Evolutionary conservation across 2,329 filamentous ascomycete species (phyloP).

Genomic region (Stagonosporopsis tanaceti): DNA sequence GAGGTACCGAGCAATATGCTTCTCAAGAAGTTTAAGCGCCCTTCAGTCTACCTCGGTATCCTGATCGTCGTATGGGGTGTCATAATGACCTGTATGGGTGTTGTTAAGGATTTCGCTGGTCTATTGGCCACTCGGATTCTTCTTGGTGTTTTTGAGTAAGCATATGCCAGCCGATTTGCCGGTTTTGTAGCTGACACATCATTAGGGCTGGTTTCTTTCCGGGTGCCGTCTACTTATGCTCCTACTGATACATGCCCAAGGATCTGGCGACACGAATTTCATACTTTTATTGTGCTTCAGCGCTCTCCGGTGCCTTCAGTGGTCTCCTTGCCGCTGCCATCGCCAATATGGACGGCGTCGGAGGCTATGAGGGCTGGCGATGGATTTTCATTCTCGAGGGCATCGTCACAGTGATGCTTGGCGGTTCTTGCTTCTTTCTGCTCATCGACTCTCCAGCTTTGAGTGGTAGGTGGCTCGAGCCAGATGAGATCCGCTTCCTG

Average conservation of each 20-base stretch:
- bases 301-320: constrained; percentile 51
- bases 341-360: constrained; percentile 49
- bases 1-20: constrained; percentile 55
- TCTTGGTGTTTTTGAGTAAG: constrained; percentile 39
- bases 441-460: constrained; percentile 35
- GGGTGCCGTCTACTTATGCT: constrained; percentile 47
- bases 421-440: constrained; percentile 37
- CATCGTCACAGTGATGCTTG: constrained; percentile 40
- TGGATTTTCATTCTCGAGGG: constrained; percentile 57
- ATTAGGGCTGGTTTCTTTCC: constrained; percentile 40
- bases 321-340: constrained; percentile 53
- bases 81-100: constrained; percentile 38
- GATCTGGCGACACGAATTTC: constrained; percentile 47
- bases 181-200: neutral
- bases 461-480: constrained; percentile 28
- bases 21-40: constrained; percentile 42
- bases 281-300: constrained; percentile 50
- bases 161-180: neutral
- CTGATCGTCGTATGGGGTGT: constrained; percentile 40
- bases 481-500: constrained; percentile 38
- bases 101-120: constrained; percentile 31
- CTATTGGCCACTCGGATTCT: constrained; percentile 29
- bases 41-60: constrained; percentile 40
- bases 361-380: constrained; percentile 53
- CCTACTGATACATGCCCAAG: constrained; percentile 47